Base-by-base conservation (phyloP, 495 filamentous ascomycete genomes). In the Xylaria intraflava region DNA sequence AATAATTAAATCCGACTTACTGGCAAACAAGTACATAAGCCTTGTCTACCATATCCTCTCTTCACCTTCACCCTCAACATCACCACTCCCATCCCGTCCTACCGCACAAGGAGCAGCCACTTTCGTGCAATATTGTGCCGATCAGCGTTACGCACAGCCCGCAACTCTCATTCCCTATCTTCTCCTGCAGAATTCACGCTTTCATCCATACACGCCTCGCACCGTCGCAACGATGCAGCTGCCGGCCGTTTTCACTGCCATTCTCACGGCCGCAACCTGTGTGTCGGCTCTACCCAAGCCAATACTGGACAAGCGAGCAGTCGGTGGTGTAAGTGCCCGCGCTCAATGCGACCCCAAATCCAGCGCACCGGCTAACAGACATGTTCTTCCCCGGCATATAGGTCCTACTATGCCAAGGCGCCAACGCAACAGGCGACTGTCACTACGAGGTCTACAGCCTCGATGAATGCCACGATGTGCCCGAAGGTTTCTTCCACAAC, bases 381-480 rank as follows among this genome's bases (percentile, higher is more conserved):
- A 6, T 14, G 49, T 43, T 56, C 43, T 26, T 33, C 40, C 33
- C 35, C 27, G 24, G 22, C 27, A 11, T 47, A 33, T 16, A 73
- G 72, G 42, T 75, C 43, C 64, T 71, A 40, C 61, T 73, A 29
- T 74, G 72, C 64, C 65, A 62, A 39, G 70, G 68, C 22, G 58
- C 72, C 58, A 69, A 74, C 55, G 69, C 65, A 36, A 69, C 66
- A 11, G 72, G 69, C 35, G 11, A 49, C 14, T 76, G 70, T 55
- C 58, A 59, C 43, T 67, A 72, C 36, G 50, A 58, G 46, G 56
- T 65, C 40, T 72, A 71, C 53, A 26, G 64, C n/a, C 53, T 74
- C 36, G 43, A 65, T 2, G 63, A 53, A 40, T 76, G 73, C 57
- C 61, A 69, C 62, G 45, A 71, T 60, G 54, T 76, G 39, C 49